A percentile compares a stretch with the other conserved stretches of the same genome.
Evolutionary conservation across 73 alveolate genomes (phyloP).

Genomic region (Paramecium sonneborni): DNA sequence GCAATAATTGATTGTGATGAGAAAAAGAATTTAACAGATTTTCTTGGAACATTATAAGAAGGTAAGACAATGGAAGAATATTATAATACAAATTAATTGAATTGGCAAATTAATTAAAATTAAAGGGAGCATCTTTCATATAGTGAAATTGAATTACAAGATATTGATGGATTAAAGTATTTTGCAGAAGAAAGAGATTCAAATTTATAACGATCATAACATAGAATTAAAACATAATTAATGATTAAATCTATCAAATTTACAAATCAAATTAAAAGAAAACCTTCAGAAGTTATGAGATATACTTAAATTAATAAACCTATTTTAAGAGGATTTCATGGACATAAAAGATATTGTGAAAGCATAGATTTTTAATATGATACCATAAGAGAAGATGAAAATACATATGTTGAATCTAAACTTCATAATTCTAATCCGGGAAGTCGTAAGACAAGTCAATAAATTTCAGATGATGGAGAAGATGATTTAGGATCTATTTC

Average conservation of each 20-base stretch:
- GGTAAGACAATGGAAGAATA: neutral
- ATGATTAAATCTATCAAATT: neutral
- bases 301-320: neutral
- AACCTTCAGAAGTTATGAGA: neutral
- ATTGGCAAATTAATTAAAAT: neutral
- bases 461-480: neutral
- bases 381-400: neutral
- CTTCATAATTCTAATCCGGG: neutral
- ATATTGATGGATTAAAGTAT: neutral
- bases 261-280: neutral
- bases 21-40: neutral
- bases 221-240: neutral
- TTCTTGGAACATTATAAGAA: neutral
- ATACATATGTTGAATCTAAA: neutral
- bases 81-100: slow-evolving; percentile 9
- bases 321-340: neutral
- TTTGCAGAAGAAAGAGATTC: slow-evolving; percentile 17
- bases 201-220: neutral
- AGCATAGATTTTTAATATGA: neutral
- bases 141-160: neutral
- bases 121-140: neutral
- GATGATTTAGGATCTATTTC: neutral
- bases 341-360: slow-evolving; percentile 6
- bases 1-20: neutral
- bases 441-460: neutral